Percentiles rank a stretch among this genome's conserved stretches.
Conservation (phyloP, 2,329 filamentous ascomycete species). For the Periconia digitata region DNA sequence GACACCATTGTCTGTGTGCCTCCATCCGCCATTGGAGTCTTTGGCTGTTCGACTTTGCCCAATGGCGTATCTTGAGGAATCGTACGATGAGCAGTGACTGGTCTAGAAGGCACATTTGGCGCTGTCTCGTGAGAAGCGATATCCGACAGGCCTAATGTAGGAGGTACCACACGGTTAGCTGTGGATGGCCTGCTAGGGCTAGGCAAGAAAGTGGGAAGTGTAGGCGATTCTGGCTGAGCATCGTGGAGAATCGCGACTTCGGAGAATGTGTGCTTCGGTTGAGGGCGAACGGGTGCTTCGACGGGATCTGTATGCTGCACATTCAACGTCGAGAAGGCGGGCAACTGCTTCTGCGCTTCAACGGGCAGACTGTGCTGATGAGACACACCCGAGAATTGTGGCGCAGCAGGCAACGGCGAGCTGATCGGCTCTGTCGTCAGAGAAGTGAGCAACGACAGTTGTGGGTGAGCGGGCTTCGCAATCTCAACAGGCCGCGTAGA, state of each 20-base stretch:
- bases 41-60: slow-evolving; percentile 28
- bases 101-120: slow-evolving; percentile 30
- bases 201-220: slow-evolving; percentile 33
- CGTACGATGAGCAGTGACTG: slow-evolving; percentile 32
- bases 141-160: slow-evolving; percentile 26
- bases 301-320: slow-evolving; percentile 34
- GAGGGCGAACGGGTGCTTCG: slow-evolving; percentile 9
- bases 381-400: slow-evolving; percentile 8
- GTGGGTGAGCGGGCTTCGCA: slow-evolving; percentile 12
- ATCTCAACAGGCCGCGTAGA: slow-evolving; percentile 28
- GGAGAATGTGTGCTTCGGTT: slow-evolving; percentile 23
- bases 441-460: slow-evolving; percentile 21
- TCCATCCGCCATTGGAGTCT: slow-evolving; percentile 61
- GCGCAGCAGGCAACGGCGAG: slow-evolving; percentile 6
- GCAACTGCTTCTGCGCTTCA: slow-evolving; percentile 18
- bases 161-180: slow-evolving; percentile 20
- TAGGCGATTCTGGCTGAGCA: slow-evolving; percentile 39
- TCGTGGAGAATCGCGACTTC: slow-evolving; percentile 31
- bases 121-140: slow-evolving; percentile 32
- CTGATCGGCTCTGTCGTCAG: slow-evolving; percentile 27
- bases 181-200: slow-evolving; percentile 36
- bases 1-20: slow-evolving; percentile 82
- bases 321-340: slow-evolving; percentile 24
- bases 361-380: slow-evolving; percentile 17
- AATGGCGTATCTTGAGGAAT: slow-evolving; percentile 8